Conservation (phyloP, 192 early-diverging fungal species). For the Podila verticillata region DNA sequence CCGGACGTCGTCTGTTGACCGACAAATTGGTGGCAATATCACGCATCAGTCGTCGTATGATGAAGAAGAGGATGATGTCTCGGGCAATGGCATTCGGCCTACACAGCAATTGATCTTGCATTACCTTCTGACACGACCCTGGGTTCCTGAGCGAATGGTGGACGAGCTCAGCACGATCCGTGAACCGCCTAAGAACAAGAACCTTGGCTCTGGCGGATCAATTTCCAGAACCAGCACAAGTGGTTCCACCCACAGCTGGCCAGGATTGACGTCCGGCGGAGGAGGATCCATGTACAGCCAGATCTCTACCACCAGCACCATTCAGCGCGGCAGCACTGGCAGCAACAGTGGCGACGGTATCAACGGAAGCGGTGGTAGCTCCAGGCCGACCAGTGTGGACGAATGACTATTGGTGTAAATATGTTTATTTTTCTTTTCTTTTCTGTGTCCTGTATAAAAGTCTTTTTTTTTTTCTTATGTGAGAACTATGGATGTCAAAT, state of each 20-base stretch:
- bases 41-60: slow-evolving; percentile 56
- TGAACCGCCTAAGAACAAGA: slow-evolving; percentile 67
- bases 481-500: background rate
- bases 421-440: slow-evolving; percentile 10
- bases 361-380: slow-evolving; percentile 40
- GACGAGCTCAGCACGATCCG: slow-evolving; percentile 74
- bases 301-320: slow-evolving; percentile 36
- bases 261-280: slow-evolving; percentile 10
- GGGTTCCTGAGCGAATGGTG: slow-evolving; percentile 78
- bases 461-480: background rate
- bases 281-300: slow-evolving; percentile 36
- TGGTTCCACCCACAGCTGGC: slow-evolving; percentile 42
- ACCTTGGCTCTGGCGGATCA: background rate
- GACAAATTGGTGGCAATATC: slow-evolving; percentile 51
- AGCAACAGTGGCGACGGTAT: slow-evolving; percentile 46
- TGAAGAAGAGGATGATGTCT: slow-evolving; percentile 61
- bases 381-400: slow-evolving; percentile 44
- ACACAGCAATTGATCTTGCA: slow-evolving; percentile 73
- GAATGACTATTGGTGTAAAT: slow-evolving; percentile 25
- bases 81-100: slow-evolving; percentile 54
- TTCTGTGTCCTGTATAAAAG: background rate
- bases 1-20: slow-evolving; percentile 31
- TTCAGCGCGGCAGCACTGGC: slow-evolving; percentile 45
- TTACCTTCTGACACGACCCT: slow-evolving; percentile 76
- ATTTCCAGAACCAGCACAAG: slow-evolving; percentile 23